Base-by-base conservation (phyloP, 2,329 filamentous ascomycete genomes). In the Aureobasidium sp. region DNA sequence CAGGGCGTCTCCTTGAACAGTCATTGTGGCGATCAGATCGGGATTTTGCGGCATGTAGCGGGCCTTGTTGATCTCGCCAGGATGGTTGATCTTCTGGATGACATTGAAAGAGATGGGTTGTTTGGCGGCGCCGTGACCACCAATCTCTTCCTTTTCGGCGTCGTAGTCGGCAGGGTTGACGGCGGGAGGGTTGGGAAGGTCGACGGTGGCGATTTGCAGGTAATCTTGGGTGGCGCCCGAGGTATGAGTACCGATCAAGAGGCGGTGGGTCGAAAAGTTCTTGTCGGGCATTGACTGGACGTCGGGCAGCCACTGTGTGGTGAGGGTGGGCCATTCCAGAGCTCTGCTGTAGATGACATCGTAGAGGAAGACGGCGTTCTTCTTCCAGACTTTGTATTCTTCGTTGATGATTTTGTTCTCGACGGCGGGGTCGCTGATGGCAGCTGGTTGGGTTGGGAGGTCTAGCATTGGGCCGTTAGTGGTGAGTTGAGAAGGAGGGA, bases 321-420 rank as follows among this genome's bases (percentile, higher is more conserved):
- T 97, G 58, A 98, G 80, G 3, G 93, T 96, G 12, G 93, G 93
- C 93, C 93, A 98, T 66, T 95, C 90, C 55, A 98, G 77, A 35
- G 94, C 94, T 59, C 89, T 95, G 64, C 90, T 90, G 59, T 97
- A 79, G 60, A 98, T 93, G 83, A 96, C 88, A 69, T 98, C 93
- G 70, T 98, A 98, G 63, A 98, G 85, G 67, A 97, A 97, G 3
- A 93, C 90, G 60, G 88, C 89, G 72, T 98, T 98, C 78, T 98
- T 98, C 79, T 98, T 98, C 93, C 93, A 98, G 60, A 91, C 96
- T 71, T 98, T 98, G 80, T 98, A 98, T 70, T 98, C 93, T 76
- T 98, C 93, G 63, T 97, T 97, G 72, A 97, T 90, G 57, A 95
- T 78, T 72, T 94, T 90, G 71, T 94, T 86, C 66, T 88, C 83